Evolutionary conservation across 2,329 filamentous ascomycete genomes (phyloP).

Genomic region (Ramularia endophylla): DNA sequence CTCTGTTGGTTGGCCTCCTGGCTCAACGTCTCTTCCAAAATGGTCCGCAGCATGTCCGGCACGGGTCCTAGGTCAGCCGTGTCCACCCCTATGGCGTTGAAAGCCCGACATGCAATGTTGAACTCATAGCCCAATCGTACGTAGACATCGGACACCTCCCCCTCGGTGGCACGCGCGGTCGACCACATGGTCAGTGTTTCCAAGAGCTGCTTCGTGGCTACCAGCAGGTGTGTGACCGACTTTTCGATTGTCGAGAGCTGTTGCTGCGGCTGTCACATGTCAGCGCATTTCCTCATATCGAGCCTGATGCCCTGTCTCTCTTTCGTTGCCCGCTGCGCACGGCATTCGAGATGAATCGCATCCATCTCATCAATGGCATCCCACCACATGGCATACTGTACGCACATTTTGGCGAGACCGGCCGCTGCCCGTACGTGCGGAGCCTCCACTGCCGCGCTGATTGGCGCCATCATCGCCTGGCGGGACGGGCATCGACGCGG

Average conservation of each 20-base stretch:
- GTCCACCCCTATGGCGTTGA: conserved; percentile 94
- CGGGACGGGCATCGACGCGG: conserved; percentile 13
- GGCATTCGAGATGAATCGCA: too few relatives aligned
- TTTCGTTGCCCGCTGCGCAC: background rate
- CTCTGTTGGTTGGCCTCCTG: conserved; percentile 93
- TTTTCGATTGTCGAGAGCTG: conserved; percentile 96
- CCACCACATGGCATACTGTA: background rate
- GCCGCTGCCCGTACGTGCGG: conserved; percentile 20
- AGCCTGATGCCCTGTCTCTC: background rate
- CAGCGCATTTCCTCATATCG: conserved; percentile 6
- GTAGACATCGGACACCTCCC: conserved; percentile 96
- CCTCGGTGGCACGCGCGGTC: conserved; percentile 81
- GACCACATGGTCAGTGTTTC: conserved; percentile 99
- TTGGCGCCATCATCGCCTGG: conserved; percentile 13
- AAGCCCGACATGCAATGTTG: conserved; percentile 96
- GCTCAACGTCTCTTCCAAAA: conserved; percentile 91
- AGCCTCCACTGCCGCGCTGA: conserved; percentile 25
- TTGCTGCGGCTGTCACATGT: conserved; percentile 54
- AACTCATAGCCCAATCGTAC: conserved; percentile 97
- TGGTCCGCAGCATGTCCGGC: conserved; percentile 80
- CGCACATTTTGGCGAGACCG: conserved; percentile 25
- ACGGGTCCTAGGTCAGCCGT: conserved; percentile 92
- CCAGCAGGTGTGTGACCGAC: conserved; percentile 93
- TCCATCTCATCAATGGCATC: too few relatives aligned
- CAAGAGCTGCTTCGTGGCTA: conserved; percentile 94